Conservation (phyloP, 2,329 filamentous ascomycete species). For the Iodosphaeria phyllophila region DNA sequence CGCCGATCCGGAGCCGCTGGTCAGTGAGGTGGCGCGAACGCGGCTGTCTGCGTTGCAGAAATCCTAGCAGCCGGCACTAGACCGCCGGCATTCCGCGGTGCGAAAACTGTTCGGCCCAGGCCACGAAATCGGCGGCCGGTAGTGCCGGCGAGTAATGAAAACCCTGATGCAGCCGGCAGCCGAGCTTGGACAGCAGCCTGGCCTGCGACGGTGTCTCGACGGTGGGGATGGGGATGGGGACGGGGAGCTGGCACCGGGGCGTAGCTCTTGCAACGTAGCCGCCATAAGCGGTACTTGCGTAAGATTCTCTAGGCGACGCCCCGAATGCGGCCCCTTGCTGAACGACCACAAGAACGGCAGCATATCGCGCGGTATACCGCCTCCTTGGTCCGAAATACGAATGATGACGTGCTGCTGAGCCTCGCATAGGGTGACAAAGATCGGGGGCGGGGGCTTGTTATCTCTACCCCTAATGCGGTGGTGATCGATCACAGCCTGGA, state of each 20-base stretch:
- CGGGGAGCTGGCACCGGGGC: constrained; percentile 19
- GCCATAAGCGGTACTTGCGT: constrained; percentile 77
- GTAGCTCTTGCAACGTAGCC: constrained; percentile 80
- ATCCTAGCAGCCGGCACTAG: too few relatives aligned
- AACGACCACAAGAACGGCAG: constrained; percentile 93
- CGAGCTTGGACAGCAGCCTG: too few relatives aligned
- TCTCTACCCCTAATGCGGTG: constrained; percentile 23
- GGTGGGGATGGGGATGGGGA: too few relatives aligned
- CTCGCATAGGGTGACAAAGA: constrained; percentile 89
- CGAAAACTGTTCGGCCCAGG: too few relatives aligned
- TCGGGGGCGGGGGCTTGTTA: constrained; percentile 46
- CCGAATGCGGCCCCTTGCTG: constrained; percentile 70
- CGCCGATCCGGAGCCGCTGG: too few relatives aligned
- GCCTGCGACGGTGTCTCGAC: too few relatives aligned
- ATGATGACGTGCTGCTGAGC: constrained; percentile 90
- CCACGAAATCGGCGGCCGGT: too few relatives aligned
- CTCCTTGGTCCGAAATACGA: constrained; percentile 85
- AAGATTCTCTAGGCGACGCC: constrained; percentile 67
- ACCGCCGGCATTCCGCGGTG: too few relatives aligned
- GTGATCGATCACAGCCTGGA: constrained; percentile 77
- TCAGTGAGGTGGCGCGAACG: too few relatives aligned
- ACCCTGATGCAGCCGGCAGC: too few relatives aligned
- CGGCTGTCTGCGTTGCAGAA: too few relatives aligned
- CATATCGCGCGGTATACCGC: constrained; percentile 71
- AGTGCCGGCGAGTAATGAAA: too few relatives aligned